Evolutionary conservation across 768 basidiomycete genomes (phyloP), one percentile per base, ranked within the genome.

Genomic region (Coprinellus micaceus): DNA sequence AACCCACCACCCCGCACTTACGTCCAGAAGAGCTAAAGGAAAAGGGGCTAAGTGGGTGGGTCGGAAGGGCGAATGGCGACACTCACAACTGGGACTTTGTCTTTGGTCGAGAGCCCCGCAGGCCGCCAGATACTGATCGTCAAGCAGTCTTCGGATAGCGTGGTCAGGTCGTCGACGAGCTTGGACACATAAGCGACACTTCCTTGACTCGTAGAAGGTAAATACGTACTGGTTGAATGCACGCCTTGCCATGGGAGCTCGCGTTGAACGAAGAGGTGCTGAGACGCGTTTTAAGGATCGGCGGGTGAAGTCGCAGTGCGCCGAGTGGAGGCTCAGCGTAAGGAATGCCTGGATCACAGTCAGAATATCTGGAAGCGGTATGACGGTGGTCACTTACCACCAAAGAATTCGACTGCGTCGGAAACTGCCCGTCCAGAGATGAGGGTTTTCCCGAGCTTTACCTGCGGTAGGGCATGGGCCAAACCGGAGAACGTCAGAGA

Each of bases 91-190:
- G 40, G 19, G 7, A 43, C 6, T 19, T 66, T 67, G 2, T 69
- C 66, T 52, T 63, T 61, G 2, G 61, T 3, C 5, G 41, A 44
- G 11, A 69, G 49, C 11, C 74, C 74, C 0, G 75, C 69, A 0
- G 84, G 83, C 19, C 81, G 70, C 54, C 79, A 82, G 4, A 86
- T 68, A 60, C 85, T 84, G 50, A 85, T 70, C 21, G 80, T 82
- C 50, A 86, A 67, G 62, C 82, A 85, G 58, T 85, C 83, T 63
- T 86, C 83, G 22, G 81, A 80, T 43, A 65, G 74, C 60, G 33
- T 67, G 10, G 28, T 17, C 11, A 26, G 48, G 26, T 50, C 30
- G 11, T 24, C 48, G 13, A 50, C 17, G 12, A 30, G 12, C 39
- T 13, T 24, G 24, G 17, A 21, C 2, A 6, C 11, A 26, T 15